Conservation (phyloP, 768 basidiomycete species). For the Cantharellus anzutake region DNA sequence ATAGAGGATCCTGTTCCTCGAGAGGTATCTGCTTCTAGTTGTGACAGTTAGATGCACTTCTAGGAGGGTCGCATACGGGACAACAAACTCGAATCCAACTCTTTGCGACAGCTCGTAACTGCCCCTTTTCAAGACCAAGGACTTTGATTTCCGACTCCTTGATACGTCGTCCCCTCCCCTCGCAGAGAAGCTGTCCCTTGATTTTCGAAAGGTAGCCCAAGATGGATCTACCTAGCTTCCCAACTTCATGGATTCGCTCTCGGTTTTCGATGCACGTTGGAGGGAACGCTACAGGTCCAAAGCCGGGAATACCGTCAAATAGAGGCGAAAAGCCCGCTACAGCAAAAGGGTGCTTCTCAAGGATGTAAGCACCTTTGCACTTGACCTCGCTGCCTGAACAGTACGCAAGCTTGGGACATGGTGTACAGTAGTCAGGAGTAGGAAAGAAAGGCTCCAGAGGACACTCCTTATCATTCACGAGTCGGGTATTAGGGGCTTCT, state of each 20-base stretch:
- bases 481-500: not conserved
- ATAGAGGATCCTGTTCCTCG: conserved; percentile 35
- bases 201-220: conserved; percentile 42
- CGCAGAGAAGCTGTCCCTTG: conserved; percentile 38
- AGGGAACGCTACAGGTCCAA: conserved; percentile 61
- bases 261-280: conserved; percentile 55
- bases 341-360: conserved; percentile 32
- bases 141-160: conserved; percentile 53
- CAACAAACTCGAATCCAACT: not conserved
- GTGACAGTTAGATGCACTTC: not conserved
- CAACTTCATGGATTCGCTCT: conserved; percentile 57
- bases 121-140: conserved; percentile 52
- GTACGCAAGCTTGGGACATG: conserved; percentile 49
- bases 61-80: no score
- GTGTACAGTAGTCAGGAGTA: conserved; percentile 38
- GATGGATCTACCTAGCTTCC: conserved; percentile 51
- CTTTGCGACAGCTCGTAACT: conserved; percentile 7
- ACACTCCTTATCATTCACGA: conserved; percentile 14
- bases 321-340: conserved; percentile 21
- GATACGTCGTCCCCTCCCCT: conserved; percentile 28
- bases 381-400: conserved; percentile 37
- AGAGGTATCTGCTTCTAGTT: not conserved
- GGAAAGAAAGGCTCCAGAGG: conserved; percentile 36
- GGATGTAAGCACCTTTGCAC: conserved; percentile 50
- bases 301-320: conserved; percentile 51